These are phyloP conservation scores for Pelagophyceae sp. DNA, from an alignment of 352 stramenopile genomes.

Conservation along the genomic window DNA sequence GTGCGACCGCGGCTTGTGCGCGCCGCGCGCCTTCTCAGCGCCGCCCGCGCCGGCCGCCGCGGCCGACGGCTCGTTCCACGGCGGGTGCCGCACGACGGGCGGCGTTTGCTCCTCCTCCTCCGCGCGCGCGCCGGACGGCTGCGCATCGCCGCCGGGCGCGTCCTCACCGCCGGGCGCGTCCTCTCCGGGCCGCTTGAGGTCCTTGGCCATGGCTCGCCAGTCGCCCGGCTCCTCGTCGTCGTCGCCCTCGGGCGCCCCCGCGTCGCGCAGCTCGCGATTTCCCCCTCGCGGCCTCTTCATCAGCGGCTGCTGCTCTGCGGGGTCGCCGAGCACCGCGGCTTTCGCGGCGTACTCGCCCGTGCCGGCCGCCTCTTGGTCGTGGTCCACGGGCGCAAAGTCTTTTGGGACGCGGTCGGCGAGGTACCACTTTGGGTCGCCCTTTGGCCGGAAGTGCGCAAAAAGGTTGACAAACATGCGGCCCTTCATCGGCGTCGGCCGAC, in stretches of 20 bases:
- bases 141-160: neutral
- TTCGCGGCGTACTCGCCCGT: neutral
- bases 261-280: neutral
- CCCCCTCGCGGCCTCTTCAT: neutral
- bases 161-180: neutral
- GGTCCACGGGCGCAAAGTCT: neutral
- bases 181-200: neutral
- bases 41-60: no score
- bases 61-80: neutral
- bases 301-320: neutral
- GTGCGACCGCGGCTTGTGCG: neutral
- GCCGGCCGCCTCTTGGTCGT: neutral
- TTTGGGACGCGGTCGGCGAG: neutral
- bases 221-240: neutral
- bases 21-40: neutral
- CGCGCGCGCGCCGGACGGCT: neutral
- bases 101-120: neutral
- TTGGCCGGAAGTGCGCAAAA: neutral
- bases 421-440: neutral
- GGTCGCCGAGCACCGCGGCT: neutral
- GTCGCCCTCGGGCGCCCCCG: neutral
- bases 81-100: neutral
- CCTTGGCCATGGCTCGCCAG: neutral
- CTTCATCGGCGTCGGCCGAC: conserved; percentile 30
- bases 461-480: neutral